Conservation (phyloP, 169 alveolate genomes). For the Eimeria necatrix region DNA sequence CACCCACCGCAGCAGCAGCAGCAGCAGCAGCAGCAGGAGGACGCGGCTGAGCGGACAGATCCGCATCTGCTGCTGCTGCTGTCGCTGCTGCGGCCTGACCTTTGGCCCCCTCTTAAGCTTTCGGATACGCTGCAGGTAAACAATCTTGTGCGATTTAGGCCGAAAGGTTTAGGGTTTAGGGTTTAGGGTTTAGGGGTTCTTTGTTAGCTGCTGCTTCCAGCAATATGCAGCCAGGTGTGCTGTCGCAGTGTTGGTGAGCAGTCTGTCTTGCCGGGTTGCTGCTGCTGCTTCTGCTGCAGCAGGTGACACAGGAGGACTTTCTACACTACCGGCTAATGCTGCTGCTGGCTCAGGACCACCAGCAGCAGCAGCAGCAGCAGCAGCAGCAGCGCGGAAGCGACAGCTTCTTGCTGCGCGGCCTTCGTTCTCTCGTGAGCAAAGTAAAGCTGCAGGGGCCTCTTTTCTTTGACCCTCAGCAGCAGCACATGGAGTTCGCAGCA, state of each 20-base stretch:
- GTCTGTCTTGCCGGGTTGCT: not conserved
- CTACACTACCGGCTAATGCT: constrained; percentile 61
- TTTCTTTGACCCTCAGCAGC: constrained; percentile 61
- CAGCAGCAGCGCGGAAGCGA: not conserved
- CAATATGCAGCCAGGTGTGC: not conserved
- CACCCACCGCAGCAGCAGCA: constrained; percentile 72
- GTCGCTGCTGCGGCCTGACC: constrained; percentile 59
- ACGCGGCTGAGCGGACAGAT: constrained; percentile 8
- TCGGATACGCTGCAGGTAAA: constrained; percentile 65
- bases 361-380: constrained; percentile 37
- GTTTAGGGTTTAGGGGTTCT: not conserved
- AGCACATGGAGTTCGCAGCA: not conserved
- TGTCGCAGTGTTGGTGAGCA: not conserved
- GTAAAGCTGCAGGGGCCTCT: constrained; percentile 48
- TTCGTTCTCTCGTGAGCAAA: constrained; percentile 5
- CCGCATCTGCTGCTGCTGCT: constrained; percentile 69
- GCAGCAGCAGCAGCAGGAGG: constrained; percentile 64
- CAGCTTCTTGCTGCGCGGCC: constrained; percentile 14
- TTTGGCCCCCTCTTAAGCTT: constrained; percentile 70
- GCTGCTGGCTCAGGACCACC: constrained; percentile 38
- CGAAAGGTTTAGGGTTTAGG: constrained; percentile 31
- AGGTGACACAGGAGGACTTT: constrained; percentile 69
- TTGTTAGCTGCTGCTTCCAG: not conserved
- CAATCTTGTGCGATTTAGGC: too few species aligned
- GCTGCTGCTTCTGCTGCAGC: constrained; percentile 24